These are phyloP conservation scores for Nitzschia sp. DNA, from an alignment of 108 stramenopile species.

Conservation along the genomic window DNA sequence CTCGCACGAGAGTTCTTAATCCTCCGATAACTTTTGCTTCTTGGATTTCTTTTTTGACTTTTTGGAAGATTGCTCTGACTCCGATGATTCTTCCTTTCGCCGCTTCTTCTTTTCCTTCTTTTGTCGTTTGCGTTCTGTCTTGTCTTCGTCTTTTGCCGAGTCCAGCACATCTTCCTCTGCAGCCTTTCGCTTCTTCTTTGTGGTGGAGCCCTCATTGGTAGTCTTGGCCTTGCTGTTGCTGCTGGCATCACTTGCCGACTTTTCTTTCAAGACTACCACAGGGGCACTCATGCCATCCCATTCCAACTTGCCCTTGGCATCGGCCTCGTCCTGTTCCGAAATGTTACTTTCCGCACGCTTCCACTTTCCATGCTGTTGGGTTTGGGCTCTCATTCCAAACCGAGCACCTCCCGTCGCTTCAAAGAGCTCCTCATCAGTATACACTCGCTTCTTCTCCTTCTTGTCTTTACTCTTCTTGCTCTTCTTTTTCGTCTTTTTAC, in stretches of 20 bases:
- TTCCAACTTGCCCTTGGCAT: constrained; percentile 51
- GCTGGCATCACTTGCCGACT: not conserved
- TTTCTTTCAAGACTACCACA: constrained; percentile 29
- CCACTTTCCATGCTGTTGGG: constrained; percentile 80
- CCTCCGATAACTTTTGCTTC: not conserved
- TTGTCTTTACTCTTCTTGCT: constrained; percentile 32
- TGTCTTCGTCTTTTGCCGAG: constrained; percentile 16
- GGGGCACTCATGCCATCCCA: constrained; percentile 78
- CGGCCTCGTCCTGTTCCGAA: constrained; percentile 41
- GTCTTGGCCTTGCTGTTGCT: not conserved
- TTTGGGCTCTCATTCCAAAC: constrained; percentile 85
- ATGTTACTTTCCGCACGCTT: constrained; percentile 62
- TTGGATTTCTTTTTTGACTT: not conserved
- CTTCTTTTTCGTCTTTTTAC: constrained; percentile 39
- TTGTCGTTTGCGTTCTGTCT: not conserved
- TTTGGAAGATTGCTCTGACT: not conserved
- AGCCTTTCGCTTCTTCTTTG: constrained; percentile 27
- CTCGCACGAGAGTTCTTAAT: too few species aligned
- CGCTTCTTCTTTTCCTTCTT: constrained; percentile 33
- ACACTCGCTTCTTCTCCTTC: constrained; percentile 37
- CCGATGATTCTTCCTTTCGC: constrained; percentile 6
- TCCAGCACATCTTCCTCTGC: constrained; percentile 22
- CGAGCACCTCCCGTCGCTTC: constrained; percentile 85
- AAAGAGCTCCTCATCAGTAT: constrained; percentile 89
- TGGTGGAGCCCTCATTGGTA: not conserved